These are phyloP conservation scores for Podochytrium sp. DNA, from an alignment of 192 early-diverging fungal species.

Conservation along the genomic window DNA sequence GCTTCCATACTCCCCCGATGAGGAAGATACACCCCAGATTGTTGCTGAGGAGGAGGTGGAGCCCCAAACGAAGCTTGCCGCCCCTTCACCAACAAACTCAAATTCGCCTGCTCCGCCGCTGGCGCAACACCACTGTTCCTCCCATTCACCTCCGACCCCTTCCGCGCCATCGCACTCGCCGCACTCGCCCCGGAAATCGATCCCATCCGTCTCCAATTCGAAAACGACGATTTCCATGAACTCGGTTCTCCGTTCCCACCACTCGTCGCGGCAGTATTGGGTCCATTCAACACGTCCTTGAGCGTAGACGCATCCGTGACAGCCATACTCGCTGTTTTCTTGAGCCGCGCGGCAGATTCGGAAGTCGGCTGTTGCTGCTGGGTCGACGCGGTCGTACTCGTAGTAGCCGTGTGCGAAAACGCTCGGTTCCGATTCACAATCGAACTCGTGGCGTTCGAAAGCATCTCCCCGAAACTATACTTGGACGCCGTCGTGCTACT, in stretches of 20 bases:
- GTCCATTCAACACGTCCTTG: neutral
- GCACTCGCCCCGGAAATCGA: constrained; percentile 11
- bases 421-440: constrained; percentile 13
- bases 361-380: no score
- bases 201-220: constrained; percentile 26
- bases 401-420: neutral
- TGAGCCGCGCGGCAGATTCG: neutral
- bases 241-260: constrained; percentile 14
- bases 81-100: no score
- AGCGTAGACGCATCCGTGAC: neutral
- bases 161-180: neutral
- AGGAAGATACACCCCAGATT: no score
- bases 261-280: neutral
- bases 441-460: constrained; percentile 19
- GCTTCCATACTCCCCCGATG: no score
- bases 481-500: neutral
- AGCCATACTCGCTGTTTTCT: constrained; percentile 15
- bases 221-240: constrained; percentile 23
- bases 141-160: neutral
- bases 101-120: neutral
- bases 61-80: no score
- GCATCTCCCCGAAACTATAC: constrained; percentile 25
- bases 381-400: neutral
- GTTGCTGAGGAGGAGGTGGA: no score
- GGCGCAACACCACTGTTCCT: neutral